phyloP scores from a whole-genome alignment of 805 yeast genomes.

The Cyberlindnera sargentensis region DNA sequence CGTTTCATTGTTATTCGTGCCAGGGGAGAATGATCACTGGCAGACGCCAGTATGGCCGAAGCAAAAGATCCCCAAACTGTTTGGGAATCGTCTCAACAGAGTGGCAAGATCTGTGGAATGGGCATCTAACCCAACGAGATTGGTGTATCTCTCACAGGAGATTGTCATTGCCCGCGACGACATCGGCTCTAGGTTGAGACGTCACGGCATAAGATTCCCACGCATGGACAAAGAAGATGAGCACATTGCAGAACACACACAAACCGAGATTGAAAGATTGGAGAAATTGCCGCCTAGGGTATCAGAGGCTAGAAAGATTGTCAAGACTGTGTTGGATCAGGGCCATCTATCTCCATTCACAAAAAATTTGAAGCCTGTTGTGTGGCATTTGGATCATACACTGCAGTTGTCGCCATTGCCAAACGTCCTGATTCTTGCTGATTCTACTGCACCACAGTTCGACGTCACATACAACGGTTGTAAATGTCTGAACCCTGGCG shows the following conservation, averaged over 20 bases:
- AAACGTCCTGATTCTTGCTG: conserved; percentile 53
- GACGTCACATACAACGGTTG: conserved; percentile 80
- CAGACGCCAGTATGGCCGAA: conserved; percentile 75
- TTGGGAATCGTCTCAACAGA: conserved; percentile 60
- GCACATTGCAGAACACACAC: conserved; percentile 17
- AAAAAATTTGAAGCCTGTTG: conserved; percentile 49
- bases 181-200: conserved; percentile 57
- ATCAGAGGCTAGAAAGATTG: conserved; percentile 59
- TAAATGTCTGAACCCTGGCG: conserved; percentile 66
- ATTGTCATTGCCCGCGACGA: conserved; percentile 71
- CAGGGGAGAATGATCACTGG: conserved; percentile 96
- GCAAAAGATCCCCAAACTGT: conserved; percentile 59
- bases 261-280: conserved; percentile 22
- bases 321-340: conserved; percentile 80
- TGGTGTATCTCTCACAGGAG: conserved; percentile 80
- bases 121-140: conserved; percentile 73
- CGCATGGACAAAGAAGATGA: conserved; percentile 21
- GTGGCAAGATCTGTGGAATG: conserved; percentile 46
- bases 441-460: conserved; percentile 62
- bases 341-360: conserved; percentile 82
- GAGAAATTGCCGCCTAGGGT: conserved; percentile 39
- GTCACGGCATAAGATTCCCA: conserved; percentile 58
- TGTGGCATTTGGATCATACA: conserved; percentile 63
- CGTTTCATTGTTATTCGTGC: conserved; percentile 64
- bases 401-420: conserved; percentile 78